A percentile compares a stretch with the other conserved stretches of the same genome.
Evolutionary conservation across 2,329 filamentous ascomycete genomes (phyloP).

Genomic region (Dothiorella sarmentorum): DNA sequence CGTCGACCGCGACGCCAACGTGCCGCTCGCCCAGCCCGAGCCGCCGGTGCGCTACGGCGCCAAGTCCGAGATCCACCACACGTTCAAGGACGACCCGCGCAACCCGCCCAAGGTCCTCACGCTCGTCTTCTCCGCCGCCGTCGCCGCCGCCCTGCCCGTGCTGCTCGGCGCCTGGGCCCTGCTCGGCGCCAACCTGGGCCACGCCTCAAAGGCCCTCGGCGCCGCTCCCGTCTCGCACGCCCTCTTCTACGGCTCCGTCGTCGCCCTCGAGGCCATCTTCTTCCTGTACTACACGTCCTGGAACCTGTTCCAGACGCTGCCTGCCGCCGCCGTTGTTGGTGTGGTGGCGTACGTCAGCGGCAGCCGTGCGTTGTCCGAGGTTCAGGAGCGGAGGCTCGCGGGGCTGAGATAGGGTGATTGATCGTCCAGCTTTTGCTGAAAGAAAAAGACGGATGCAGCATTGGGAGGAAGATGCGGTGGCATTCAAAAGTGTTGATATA

Average conservation of each 20-base stretch:
- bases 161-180: slow-evolving; percentile 71
- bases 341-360: slow-evolving; percentile 79
- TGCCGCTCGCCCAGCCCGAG: slow-evolving; percentile 59
- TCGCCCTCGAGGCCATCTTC: slow-evolving; percentile 87
- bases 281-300: slow-evolving; percentile 90
- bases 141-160: slow-evolving; percentile 69
- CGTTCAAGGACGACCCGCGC: slow-evolving; percentile 75
- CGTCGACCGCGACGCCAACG: slow-evolving; percentile 61
- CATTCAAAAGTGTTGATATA: slow-evolving; percentile 4
- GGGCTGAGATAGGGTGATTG: slow-evolving; percentile 56
- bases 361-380: slow-evolving; percentile 84
- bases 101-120: slow-evolving; percentile 80
- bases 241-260: slow-evolving; percentile 80
- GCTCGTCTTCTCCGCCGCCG: slow-evolving; percentile 69
- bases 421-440: too few species aligned
- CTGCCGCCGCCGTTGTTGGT: slow-evolving; percentile 65
- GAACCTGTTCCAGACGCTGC: slow-evolving; percentile 88
- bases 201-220: slow-evolving; percentile 71
- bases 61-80: slow-evolving; percentile 82
- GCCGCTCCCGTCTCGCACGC: slow-evolving; percentile 76
- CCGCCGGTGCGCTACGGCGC: slow-evolving; percentile 78
- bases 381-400: slow-evolving; percentile 80
- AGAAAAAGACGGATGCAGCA: background rate
- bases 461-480: slow-evolving; percentile 4
- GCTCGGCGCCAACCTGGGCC: slow-evolving; percentile 78